Base-by-base conservation (phyloP, 441 rosid species). In the Rhodomyrtus psidioides region DNA sequence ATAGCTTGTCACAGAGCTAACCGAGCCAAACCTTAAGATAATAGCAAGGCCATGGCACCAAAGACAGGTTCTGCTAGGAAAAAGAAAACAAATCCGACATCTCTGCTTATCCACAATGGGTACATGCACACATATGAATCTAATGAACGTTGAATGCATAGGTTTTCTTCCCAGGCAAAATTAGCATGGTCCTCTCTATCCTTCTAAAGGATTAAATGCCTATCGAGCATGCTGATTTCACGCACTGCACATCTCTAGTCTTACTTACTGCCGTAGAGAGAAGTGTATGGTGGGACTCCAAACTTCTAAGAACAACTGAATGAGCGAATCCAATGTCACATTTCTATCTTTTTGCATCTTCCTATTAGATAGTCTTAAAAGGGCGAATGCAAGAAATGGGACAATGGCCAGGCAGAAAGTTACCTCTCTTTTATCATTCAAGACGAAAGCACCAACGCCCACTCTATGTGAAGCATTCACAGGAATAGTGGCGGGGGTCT, bases 401-500 rank as follows among this genome's bases (percentile, higher is more conserved):
- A 21, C 15, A 65, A 34, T 70, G 49, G 49, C 9, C 21, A 39
- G 9, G 79, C 16, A 70, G 79, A 70, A 70, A 70, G 51, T 39
- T 49, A 86, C 88, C 88, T 86, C 88, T 70, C 23, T 34, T 49
- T 83, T 86, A 28, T 83, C 86, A 83, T 86, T 86, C 79, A 86
- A 24, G 79, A 86, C 88, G 2, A 86, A 86, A 83, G 88, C 88
- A 34, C 86, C 86, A 24, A 86, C 51, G n/a, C 86, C 85, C 70
- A 86, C 88, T 49, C 88, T 82, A 75, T 86, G 88, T 27, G 88
- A 86, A 83, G 88, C 88, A 75, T 86, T 86, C 13, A n/a, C 14
- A 65, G 88, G 88, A 58, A 86, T 2, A 28, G 85, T 83, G 34
- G 76, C 54, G 1, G 15, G 16, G 57, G 83, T 74, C 1, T 84